Base-by-base conservation (phyloP, 1,284 basidiomycete genomes). In the Coniophora puteana region DNA sequence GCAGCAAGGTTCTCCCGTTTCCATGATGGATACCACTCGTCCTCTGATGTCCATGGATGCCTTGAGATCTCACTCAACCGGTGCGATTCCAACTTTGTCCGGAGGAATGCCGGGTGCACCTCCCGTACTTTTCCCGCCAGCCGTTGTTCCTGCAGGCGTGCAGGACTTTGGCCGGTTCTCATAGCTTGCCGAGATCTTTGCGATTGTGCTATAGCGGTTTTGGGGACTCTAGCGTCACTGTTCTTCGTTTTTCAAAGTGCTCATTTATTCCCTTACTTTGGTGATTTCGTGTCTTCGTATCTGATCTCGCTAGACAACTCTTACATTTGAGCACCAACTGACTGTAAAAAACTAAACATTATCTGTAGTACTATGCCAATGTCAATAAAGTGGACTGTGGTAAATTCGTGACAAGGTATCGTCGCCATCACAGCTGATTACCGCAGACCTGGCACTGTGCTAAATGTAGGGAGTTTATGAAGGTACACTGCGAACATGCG, bases 381-480 rank as follows among this genome's bases (percentile, higher is more conserved):
- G 62, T 44, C 50, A 58, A 44, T 39, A 49, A 57, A 43, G 20
- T 46, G 45, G 41, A 11, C 25, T 30, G 30, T 18, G 41, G 50
- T 44, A 52, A 44, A 18, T 30, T 13, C n/a, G 37, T 41, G 46
- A 47, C 44, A 55, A 33, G 36, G 25, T 51, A 23, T 28, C 8
- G 23, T 46, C 40, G 23, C n/a, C 17, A 17, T 14, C 20, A n/a
- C 6, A 35, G 21, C 17, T 14, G 17, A 20, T 10, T 7, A 8
- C n/a, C 58, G 54, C 76, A 78, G 42, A 73, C 54, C 37, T 50
- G 59, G 56, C 76, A 78, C 29, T 52, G 46, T n/a, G n/a, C 33
- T 51, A 25, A 10, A 55, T 61, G 31, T 64, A 59, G 13, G 51
- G 35, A 8, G 49, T 78, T 76, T 8, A 51, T 49, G 41, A 62